Percentiles rank a stretch among this genome's conserved stretches.
These are phyloP conservation scores for Rhododendron kiyosumense DNA, from an alignment of 148 eudicot species.

Conservation along the genomic window DNA sequence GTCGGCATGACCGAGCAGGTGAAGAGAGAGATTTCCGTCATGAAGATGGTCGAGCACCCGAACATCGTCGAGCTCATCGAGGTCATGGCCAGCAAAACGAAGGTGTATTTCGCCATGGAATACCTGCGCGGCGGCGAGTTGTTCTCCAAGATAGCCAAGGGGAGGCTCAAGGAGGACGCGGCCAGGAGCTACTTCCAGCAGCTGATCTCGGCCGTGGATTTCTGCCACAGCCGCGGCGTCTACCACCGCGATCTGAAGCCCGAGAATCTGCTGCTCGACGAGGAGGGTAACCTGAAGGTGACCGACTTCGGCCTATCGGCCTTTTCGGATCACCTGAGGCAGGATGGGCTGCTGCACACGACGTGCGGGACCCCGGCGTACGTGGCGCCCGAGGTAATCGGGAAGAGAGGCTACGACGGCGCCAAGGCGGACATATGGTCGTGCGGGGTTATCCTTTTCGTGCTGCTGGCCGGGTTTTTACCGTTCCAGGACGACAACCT, in stretches of 20 bases:
- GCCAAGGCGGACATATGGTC: constrained; percentile 84
- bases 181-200: constrained; percentile 58
- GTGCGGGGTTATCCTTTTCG: constrained; percentile 64
- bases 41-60: constrained; percentile 67
- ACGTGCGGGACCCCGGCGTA: constrained; percentile 83
- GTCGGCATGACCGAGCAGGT: constrained; percentile 78
- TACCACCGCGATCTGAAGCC: constrained; percentile 76
- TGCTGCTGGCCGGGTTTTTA: constrained; percentile 57
- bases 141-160: constrained; percentile 42
- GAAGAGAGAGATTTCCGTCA: constrained; percentile 67
- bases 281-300: constrained; percentile 47
- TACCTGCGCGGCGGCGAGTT: constrained; percentile 72
- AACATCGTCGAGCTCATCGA: constrained; percentile 68
- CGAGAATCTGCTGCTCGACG: constrained; percentile 57
- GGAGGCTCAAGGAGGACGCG: constrained; percentile 34
- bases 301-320: constrained; percentile 77
- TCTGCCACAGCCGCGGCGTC: constrained; percentile 75
- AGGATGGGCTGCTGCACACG: constrained; percentile 48
- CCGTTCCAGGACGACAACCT: constrained; percentile 70
- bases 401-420: constrained; percentile 66
- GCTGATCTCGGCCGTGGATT: constrained; percentile 66
- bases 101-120: constrained; percentile 72
- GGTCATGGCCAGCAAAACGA: constrained; percentile 66
- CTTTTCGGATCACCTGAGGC: constrained; percentile 31
- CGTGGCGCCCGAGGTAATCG: constrained; percentile 76